Evolutionary conservation across 768 basidiomycete genomes (phyloP).

Genomic region (Paxillus involutus): DNA sequence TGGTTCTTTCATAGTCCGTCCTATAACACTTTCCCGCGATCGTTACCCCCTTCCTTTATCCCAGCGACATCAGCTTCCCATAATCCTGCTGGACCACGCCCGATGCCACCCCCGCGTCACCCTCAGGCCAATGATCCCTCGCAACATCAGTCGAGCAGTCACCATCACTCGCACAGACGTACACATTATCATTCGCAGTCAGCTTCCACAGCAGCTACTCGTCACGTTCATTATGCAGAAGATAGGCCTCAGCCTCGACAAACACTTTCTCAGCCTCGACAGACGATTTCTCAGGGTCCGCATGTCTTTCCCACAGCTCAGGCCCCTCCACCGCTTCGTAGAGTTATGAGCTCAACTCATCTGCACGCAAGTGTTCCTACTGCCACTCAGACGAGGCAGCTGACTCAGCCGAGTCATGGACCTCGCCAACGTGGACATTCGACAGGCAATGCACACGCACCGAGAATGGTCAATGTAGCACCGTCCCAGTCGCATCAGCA

Average conservation of each 20-base stretch:
- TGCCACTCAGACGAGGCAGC: too few species aligned
- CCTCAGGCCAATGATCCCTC: constrained; percentile 4
- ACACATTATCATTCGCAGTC: not conserved
- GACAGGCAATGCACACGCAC: constrained; percentile 9
- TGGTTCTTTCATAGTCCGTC: constrained; percentile 13
- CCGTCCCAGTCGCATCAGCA: constrained; percentile 8
- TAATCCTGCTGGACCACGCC: not conserved
- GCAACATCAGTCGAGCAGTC: constrained; percentile 3
- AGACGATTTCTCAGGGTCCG: too few species aligned
- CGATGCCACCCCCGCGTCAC: constrained; percentile 5
- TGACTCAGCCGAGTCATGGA: constrained; percentile 1
- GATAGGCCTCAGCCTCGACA: not conserved
- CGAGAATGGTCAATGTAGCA: not conserved
- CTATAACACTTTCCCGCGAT: constrained; percentile 30
- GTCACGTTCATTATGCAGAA: constrained; percentile 28
- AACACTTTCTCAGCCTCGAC: too few species aligned
- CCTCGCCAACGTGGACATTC: constrained; percentile 24
- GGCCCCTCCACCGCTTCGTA: too few species aligned
- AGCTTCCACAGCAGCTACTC: constrained; percentile 16
- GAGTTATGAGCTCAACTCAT: too few species aligned
- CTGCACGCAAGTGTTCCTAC: too few species aligned
- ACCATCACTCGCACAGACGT: constrained; percentile 5
- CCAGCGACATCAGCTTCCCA: not conserved
- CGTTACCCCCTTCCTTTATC: constrained; percentile 1
- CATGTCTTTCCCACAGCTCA: too few species aligned